phyloP scores from a whole-genome alignment of 176 grass and related monocot genomes.

The Avena insularis region DNA sequence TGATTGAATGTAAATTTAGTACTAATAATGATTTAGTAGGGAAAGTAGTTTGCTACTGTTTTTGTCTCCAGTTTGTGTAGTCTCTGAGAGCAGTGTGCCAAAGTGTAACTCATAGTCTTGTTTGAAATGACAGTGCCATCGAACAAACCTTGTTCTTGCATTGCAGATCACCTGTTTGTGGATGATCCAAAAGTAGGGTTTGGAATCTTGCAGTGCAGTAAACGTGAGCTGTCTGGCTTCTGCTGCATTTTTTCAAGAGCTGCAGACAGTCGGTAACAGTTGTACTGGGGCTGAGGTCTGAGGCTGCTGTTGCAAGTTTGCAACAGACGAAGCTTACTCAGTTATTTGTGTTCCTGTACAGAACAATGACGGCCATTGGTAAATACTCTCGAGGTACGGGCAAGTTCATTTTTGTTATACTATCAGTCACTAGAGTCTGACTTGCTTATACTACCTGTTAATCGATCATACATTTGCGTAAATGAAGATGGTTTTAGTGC shows the following conservation, averaged over 20 bases:
- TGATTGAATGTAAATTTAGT: background rate
- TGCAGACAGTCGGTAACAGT: conserved; percentile 36
- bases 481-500: background rate
- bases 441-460: background rate
- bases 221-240: conserved; percentile 37
- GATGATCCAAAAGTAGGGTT: conserved; percentile 27
- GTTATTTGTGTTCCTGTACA: conserved; percentile 46
- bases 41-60: background rate
- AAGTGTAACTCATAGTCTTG: conserved; percentile 1
- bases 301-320: conserved; percentile 45
- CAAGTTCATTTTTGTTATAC: conserved; percentile 25
- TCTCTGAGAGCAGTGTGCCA: conserved; percentile 26
- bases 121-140: conserved; percentile 23
- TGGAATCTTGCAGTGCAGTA: conserved; percentile 50
- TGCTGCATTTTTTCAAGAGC: conserved; percentile 45
- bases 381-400: conserved; percentile 47
- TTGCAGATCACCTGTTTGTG: conserved; percentile 24
- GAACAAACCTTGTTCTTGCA: conserved; percentile 23
- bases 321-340: conserved; percentile 42
- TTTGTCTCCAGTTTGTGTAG: background rate
- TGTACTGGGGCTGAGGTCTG: conserved; percentile 40
- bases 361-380: conserved; percentile 48
- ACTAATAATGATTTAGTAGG: background rate
- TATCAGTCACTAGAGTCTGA: conserved; percentile 5
- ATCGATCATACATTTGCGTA: background rate